Evolutionary conservation across 129 eudicot genomes (phyloP).

Genomic region (Logfia minima): DNA sequence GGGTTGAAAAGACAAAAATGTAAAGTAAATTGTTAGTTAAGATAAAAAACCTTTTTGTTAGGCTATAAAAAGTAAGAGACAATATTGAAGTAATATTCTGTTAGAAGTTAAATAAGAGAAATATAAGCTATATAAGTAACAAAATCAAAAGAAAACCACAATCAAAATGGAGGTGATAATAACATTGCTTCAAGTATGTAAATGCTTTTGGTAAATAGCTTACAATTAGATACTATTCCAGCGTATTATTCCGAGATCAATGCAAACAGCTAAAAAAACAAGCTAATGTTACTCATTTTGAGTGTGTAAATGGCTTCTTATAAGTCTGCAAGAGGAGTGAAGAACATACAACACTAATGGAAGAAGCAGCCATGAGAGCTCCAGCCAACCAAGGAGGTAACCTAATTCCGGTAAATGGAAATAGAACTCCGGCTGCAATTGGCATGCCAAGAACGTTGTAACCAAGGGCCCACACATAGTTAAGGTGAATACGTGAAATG

Average conservation of each 20-base stretch:
- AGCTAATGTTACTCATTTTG: slow-evolving; percentile 18
- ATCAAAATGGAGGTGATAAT: background rate
- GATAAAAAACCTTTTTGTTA: too few species aligned
- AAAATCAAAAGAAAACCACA: background rate
- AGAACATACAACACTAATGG: slow-evolving; percentile 64
- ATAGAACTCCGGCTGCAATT: slow-evolving; percentile 55
- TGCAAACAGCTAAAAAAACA: background rate
- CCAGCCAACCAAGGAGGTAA: slow-evolving; percentile 76
- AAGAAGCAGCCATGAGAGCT: slow-evolving; percentile 70
- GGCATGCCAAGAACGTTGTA: slow-evolving; percentile 64
- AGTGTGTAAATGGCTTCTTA: slow-evolving; percentile 44
- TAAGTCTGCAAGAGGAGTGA: slow-evolving; percentile 57
- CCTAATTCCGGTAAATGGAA: slow-evolving; percentile 51
- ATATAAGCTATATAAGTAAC: background rate
- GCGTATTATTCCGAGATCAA: slow-evolving; percentile 4
- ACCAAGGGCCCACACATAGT: slow-evolving; percentile 62
- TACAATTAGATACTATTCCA: slow-evolving; percentile 12
- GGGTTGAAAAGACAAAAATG: too few species aligned
- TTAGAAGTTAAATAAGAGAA: background rate
- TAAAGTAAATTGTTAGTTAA: too few species aligned
- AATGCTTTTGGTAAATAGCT: background rate
- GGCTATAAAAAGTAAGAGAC: too few species aligned
- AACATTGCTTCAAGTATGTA: background rate
- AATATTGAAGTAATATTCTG: too few species aligned
- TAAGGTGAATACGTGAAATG: slow-evolving; percentile 47